Conservation (phyloP, 495 filamentous ascomycete species). For the Bacidia gigantensis region DNA sequence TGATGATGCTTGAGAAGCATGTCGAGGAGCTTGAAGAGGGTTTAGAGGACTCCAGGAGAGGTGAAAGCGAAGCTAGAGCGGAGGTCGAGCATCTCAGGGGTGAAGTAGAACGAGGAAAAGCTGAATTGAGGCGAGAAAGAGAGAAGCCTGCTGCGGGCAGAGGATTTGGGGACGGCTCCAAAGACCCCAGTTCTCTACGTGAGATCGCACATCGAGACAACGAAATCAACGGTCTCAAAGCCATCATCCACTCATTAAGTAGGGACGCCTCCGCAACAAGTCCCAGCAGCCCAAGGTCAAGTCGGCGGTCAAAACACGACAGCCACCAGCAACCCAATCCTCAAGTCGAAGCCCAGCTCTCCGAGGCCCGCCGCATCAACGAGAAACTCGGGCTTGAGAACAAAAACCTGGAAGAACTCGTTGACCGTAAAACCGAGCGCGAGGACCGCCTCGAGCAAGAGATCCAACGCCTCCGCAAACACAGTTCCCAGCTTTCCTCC, state of each 20-base stretch:
- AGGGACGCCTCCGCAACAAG: constrained; percentile 47
- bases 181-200: constrained; percentile 39
- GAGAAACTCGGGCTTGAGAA: constrained; percentile 67
- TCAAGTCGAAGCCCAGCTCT: constrained; percentile 36
- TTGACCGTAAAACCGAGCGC: constrained; percentile 56
- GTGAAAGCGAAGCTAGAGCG: constrained; percentile 91
- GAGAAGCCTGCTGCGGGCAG: constrained; percentile 65
- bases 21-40: constrained; percentile 96
- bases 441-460: constrained; percentile 89
- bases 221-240: constrained; percentile 91
- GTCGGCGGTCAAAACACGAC: constrained; percentile 27
- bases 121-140: constrained; percentile 78
- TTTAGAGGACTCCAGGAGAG: constrained; percentile 83
- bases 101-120: constrained; percentile 85
- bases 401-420: constrained; percentile 52
- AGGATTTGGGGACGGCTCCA: constrained; percentile 34
- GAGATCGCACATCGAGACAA: constrained; percentile 92
- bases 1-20: constrained; percentile 90
- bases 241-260: constrained; percentile 91
- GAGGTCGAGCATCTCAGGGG: constrained; percentile 95
- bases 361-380: constrained; percentile 38
- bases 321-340: constrained; percentile 25
- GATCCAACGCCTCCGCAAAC: constrained; percentile 46
- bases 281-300: constrained; percentile 17
- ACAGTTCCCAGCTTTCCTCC: constrained; percentile 29